Percentiles rank a stretch among this genome's conserved stretches.
Conservation (phyloP, 768 basidiomycete species). For the Chalciporus piperatus region DNA sequence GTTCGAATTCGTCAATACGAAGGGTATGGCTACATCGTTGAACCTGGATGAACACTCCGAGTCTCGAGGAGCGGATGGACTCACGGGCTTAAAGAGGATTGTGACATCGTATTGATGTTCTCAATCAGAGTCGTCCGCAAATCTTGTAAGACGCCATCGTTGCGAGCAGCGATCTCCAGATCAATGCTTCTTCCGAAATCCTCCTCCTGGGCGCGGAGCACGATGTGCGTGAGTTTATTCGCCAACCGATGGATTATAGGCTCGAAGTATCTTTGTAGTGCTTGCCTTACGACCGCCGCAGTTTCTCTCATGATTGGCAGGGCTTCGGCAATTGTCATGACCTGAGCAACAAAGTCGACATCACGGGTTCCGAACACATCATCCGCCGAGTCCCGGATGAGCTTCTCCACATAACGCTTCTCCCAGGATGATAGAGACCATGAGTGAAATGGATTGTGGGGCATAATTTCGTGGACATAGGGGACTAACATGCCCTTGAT, state of each 20-base stretch:
- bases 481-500: background rate
- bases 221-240: background rate
- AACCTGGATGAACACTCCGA: background rate
- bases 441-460: background rate
- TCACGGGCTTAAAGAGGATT: background rate
- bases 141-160: background rate
- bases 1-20: conserved; percentile 1
- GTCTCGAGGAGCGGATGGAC: background rate
- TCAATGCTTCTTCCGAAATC: background rate
- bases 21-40: conserved; percentile 2
- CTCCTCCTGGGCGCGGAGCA: conserved; percentile 3
- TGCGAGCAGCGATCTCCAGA: background rate
- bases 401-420: background rate
- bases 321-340: background rate
- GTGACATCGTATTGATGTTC: conserved; percentile 5
- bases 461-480: background rate
- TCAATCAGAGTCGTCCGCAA: background rate
- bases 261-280: background rate
- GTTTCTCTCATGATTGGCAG: background rate
- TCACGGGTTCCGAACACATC: background rate
- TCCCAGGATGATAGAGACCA: background rate
- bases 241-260: background rate
- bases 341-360: background rate
- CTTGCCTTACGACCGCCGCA: background rate
- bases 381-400: background rate